Evolutionary conservation across 2,329 filamentous ascomycete genomes (phyloP).

Genomic region (Achaetomium macrosporum): DNA sequence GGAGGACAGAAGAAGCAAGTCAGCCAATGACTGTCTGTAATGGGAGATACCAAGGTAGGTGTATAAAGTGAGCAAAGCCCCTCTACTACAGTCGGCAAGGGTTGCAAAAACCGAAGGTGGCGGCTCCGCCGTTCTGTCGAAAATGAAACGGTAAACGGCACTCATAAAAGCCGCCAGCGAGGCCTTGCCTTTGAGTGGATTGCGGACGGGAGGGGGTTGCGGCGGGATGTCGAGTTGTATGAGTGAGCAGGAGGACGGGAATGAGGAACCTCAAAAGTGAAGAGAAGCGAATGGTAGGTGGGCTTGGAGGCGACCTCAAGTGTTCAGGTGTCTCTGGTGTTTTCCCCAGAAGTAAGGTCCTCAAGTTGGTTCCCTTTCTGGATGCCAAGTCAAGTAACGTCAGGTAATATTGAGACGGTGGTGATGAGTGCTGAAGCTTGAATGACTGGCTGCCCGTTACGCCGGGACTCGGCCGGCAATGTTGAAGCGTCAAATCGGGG

Average conservation of each 20-base stretch:
- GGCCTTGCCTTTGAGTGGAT: background rate
- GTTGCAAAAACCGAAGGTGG: background rate
- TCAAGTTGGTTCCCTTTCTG: background rate
- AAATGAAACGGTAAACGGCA: background rate
- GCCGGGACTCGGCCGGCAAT: constrained; percentile 3
- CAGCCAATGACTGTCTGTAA: constrained; percentile 2
- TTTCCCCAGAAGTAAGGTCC: too few relatives aligned
- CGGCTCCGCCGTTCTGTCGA: background rate
- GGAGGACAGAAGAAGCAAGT: background rate
- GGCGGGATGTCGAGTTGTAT: background rate
- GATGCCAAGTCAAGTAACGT: constrained; percentile 2
- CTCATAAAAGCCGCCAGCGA: background rate
- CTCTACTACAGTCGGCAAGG: background rate
- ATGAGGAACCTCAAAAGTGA: background rate
- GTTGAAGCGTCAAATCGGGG: constrained; percentile 4
- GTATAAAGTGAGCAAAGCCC: background rate
- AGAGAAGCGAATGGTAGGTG: too few relatives aligned
- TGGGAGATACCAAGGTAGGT: background rate
- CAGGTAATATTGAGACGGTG: background rate
- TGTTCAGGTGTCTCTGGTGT: too few relatives aligned
- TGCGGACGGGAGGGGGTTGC: background rate
- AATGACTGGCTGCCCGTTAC: background rate
- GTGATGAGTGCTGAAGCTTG: background rate
- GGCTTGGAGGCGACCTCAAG: too few relatives aligned
- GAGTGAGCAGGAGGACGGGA: too few relatives aligned